Percentiles rank a stretch among this genome's conserved stretches.
Evolutionary conservation across 2,329 filamentous ascomycete species (phyloP).

Genomic region (Botrytis cinerea): DNA sequence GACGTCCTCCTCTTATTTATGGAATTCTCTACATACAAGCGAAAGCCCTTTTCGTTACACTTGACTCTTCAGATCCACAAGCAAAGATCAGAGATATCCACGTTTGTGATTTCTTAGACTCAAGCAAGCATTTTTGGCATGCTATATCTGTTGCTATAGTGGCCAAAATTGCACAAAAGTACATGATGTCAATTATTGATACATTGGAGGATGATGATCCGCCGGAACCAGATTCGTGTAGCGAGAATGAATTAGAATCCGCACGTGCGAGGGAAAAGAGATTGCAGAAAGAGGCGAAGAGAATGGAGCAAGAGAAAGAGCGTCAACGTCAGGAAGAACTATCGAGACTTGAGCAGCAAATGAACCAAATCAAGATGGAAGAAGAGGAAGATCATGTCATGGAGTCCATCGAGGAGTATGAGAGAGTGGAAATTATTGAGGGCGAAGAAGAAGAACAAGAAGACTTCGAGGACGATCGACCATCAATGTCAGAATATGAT

Average conservation of each 20-base stretch:
- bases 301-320: slow-evolving; percentile 9
- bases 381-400: slow-evolving; percentile 8
- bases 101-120: slow-evolving; percentile 39
- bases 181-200: slow-evolving; percentile 39
- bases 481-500: slow-evolving; percentile 8
- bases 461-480: slow-evolving; percentile 20
- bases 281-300: slow-evolving; percentile 13
- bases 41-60: slow-evolving; percentile 38
- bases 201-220: slow-evolving; percentile 35
- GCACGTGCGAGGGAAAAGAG: slow-evolving; percentile 7
- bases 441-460: slow-evolving; percentile 11
- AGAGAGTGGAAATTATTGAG: slow-evolving; percentile 3
- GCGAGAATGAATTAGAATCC: slow-evolving; percentile 18
- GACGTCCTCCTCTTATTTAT: slow-evolving; percentile 40
- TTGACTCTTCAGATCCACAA: slow-evolving; percentile 38
- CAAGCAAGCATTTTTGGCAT: slow-evolving; percentile 42
- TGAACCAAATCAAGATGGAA: slow-evolving; percentile 10
- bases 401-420: slow-evolving; percentile 19
- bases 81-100: slow-evolving; percentile 36
- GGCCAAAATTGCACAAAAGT: slow-evolving; percentile 39
- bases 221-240: slow-evolving; percentile 33
- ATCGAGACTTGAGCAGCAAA: slow-evolving; percentile 14
- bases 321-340: slow-evolving; percentile 6
- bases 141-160: slow-evolving; percentile 42
- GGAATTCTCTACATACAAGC: slow-evolving; percentile 40